Evolutionary conservation across 1,139 yeast genomes (phyloP).

Genomic region (Petasospora rhodanensis): DNA sequence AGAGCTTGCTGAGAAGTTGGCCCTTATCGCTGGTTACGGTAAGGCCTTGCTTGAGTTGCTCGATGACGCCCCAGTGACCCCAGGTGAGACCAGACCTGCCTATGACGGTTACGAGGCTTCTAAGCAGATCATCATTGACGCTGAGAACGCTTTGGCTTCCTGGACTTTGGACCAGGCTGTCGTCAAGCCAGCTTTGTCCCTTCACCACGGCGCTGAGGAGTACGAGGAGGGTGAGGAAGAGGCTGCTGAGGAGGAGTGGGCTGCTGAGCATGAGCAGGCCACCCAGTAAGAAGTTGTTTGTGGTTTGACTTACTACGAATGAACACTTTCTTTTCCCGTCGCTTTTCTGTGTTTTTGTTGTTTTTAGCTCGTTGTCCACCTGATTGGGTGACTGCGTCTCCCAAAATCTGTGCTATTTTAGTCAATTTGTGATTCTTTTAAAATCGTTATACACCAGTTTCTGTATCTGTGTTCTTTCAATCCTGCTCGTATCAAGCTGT

Average conservation of each 20-base stretch:
- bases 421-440: no score
- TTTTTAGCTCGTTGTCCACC: no score
- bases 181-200: constrained; percentile 73
- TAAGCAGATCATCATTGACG: constrained; percentile 80
- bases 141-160: constrained; percentile 76
- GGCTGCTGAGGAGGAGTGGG: constrained; percentile 33
- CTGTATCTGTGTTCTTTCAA: no score
- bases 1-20: constrained; percentile 80
- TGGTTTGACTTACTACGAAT: no score
- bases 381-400: no score
- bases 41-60: constrained; percentile 77
- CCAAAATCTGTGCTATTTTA: no score
- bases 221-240: constrained; percentile 44
- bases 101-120: constrained; percentile 87
- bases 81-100: constrained; percentile 88
- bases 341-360: no score
- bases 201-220: constrained; percentile 68
- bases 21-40: constrained; percentile 86
- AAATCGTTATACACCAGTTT: no score
- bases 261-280: constrained; percentile 27
- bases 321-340: not conserved
- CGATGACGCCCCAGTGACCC: constrained; percentile 83
- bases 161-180: constrained; percentile 83
- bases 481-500: no score
- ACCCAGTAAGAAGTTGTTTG: no score